These are phyloP conservation scores for Pinus albicaulis DNA, from an alignment of 75 land plant species.

Conservation along the genomic window DNA sequence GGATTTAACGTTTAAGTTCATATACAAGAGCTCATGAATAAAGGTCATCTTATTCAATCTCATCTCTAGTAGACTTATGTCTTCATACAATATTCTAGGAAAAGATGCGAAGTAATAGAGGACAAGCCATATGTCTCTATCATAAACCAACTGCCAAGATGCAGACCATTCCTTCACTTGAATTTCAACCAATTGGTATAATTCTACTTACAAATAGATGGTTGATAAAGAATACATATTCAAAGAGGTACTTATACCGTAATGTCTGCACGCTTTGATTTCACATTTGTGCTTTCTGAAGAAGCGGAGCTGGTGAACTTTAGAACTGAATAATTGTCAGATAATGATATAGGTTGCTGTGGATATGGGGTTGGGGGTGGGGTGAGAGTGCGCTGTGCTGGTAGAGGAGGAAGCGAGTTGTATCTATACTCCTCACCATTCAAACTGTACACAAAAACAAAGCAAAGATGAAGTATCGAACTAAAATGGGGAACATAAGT, in stretches of 20 bases:
- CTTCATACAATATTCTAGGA: neutral
- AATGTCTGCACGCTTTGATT: constrained; percentile 56
- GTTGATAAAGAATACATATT: neutral
- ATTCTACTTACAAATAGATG: neutral
- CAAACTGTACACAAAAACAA: constrained; percentile 23
- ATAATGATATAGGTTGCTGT: constrained; percentile 55
- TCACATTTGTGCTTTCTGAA: constrained; percentile 18
- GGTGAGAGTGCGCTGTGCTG: constrained; percentile 65
- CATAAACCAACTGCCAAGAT: neutral
- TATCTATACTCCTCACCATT: constrained; percentile 41
- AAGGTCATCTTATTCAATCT: neutral
- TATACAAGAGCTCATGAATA: neutral
- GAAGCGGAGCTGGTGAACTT: constrained; percentile 30
- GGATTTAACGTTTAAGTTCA: neutral
- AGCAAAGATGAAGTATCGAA: neutral
- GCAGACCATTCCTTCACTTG: neutral
- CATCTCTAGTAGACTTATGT: neutral
- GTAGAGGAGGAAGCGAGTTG: constrained; percentile 58
- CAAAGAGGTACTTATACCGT: constrained; percentile 35
- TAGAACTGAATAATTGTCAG: constrained; percentile 34
- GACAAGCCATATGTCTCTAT: no score
- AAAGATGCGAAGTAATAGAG: neutral
- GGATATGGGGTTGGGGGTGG: constrained; percentile 75
- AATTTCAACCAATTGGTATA: neutral
- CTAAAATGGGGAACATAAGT: neutral